Evolutionary conservation across 2,329 filamentous ascomycete genomes (phyloP), one percentile per base, ranked within the genome.

Genomic region (Stagonosporopsis rhizophila): DNA sequence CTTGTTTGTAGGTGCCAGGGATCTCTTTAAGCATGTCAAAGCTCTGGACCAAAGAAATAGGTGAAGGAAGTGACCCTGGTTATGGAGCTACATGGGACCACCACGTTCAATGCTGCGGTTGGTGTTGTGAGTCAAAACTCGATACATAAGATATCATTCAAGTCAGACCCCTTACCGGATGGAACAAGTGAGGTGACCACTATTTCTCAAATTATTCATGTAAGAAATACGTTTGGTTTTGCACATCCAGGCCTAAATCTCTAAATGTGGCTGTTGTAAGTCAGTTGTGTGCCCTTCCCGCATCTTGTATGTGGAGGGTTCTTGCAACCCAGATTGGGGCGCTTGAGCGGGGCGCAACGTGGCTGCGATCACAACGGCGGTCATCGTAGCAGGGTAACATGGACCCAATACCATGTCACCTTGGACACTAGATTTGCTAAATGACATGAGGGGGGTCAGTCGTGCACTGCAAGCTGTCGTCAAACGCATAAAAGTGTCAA

Each of bases 61-160:
- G 39, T 55, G 45, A 52, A 49, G 25, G 25, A 39, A 25, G 17
- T 19, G 47, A 37, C 19, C 20, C 17, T 28, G 25, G 12, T 38
- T 4, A 20, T 30, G 48, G 27, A 20, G 41, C 34, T 58, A 45
- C 52, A 46, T 42, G 38, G 28, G 44, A 20, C 12, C 49, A 50
- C 53, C 63, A 64, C 51, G 55, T 62, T 56, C 55, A 8, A 45
- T 47, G 37, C 44, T 39, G 40, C 45, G 25, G 41, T 53, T 59
- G 54, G 45, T 45, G 37, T 44, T 14, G 37, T 41, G 28, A 8
- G 32, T 19, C 22, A 8, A 27, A 34, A 22, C 17, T 14, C 22
- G 7, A 32, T 15, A 7, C 11, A n/a, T 23, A 27, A 11, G 30
- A n/a, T 51, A 42, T 35, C n/a, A 28, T 19, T 6, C 20, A 6